Percentiles rank a stretch among this genome's conserved stretches.
phyloP scores from a whole-genome alignment of 768 basidiomycete genomes.

The Leccinum truebloodii region DNA sequence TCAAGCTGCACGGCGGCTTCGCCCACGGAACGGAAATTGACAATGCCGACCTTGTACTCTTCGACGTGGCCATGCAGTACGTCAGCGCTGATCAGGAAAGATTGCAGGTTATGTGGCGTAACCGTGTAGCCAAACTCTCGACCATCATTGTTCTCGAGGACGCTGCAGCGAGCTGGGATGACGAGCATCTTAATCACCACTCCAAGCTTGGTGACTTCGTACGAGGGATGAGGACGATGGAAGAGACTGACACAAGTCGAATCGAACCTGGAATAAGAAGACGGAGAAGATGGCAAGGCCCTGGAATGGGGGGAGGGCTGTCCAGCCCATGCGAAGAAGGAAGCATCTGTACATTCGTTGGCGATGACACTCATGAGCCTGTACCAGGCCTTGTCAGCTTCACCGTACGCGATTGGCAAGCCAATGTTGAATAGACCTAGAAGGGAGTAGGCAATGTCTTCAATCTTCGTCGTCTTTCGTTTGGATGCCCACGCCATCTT shows the following conservation, averaged over 20 bases:
- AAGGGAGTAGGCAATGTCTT: conserved; percentile 28
- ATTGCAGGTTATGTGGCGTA: conserved; percentile 4
- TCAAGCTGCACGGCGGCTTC: not conserved
- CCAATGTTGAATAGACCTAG: conserved; percentile 26
- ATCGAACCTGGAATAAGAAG: conserved; percentile 12
- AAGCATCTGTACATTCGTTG: conserved; percentile 14
- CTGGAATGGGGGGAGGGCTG: conserved; percentile 14
- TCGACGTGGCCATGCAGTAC: not conserved
- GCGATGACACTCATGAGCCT: conserved; percentile 18
- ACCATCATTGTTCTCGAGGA: conserved; percentile 12
- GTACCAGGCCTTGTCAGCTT: conserved; percentile 24
- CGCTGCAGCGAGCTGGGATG: conserved; percentile 12
- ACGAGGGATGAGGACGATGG: conserved; percentile 11
- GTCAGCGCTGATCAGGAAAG: conserved; percentile 12
- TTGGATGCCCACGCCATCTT: conserved; percentile 28
- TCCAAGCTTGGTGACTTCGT: conserved; percentile 19
- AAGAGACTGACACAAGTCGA: not conserved
- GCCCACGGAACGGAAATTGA: conserved; percentile 8
- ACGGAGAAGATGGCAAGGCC: conserved; percentile 12
- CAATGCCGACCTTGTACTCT: conserved; percentile 12
- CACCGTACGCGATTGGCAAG: conserved; percentile 27
- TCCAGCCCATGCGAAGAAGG: conserved; percentile 18
- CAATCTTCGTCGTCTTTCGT: conserved; percentile 24
- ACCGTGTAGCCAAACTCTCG: conserved; percentile 14
- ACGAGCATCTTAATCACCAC: conserved; percentile 11